A percentile compares a stretch with the other conserved stretches of the same genome.
Conservation (phyloP, 495 filamentous ascomycete genomes). For the Hyphodiscus hymeniophilus region DNA sequence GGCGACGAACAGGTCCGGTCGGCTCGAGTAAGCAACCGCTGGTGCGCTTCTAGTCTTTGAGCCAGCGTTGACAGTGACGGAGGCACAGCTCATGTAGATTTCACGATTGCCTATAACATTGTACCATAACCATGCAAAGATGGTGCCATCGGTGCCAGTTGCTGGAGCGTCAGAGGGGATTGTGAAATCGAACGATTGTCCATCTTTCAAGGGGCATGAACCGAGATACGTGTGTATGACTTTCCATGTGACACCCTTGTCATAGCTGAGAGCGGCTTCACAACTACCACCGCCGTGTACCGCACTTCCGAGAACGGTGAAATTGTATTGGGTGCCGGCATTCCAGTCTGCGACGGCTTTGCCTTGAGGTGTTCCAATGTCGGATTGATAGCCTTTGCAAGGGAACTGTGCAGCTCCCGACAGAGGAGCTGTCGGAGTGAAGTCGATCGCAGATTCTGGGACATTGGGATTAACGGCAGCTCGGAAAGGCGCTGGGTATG, state of each 20-base stretch:
- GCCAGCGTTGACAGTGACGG: conserved; percentile 42
- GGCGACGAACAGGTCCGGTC: conserved; percentile 51
- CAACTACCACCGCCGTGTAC: conserved; percentile 57
- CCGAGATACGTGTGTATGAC: conserved; percentile 62
- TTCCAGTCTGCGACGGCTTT: conserved; percentile 39
- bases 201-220: conserved; percentile 41
- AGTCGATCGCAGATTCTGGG: conserved; percentile 39
- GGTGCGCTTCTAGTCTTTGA: conserved; percentile 14
- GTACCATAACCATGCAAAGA: conserved; percentile 57
- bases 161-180: conserved; percentile 51
- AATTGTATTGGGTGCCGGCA: conserved; percentile 48
- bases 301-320: conserved; percentile 50
- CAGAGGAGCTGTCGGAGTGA: conserved; percentile 48
- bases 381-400: conserved; percentile 60
- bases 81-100: conserved; percentile 61
- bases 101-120: conserved; percentile 62
- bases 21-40: conserved; percentile 35
- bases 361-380: conserved; percentile 38
- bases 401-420: conserved; percentile 41
- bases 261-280: conserved; percentile 55
- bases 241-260: conserved; percentile 50
- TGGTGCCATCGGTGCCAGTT: conserved; percentile 37
- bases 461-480: conserved; percentile 43
- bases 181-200: conserved; percentile 48
- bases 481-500: conserved; percentile 44